Evolutionary conservation across 768 basidiomycete species (phyloP), one percentile per base, ranked within the genome.

Genomic region (Hirschioporus abietinus): DNA sequence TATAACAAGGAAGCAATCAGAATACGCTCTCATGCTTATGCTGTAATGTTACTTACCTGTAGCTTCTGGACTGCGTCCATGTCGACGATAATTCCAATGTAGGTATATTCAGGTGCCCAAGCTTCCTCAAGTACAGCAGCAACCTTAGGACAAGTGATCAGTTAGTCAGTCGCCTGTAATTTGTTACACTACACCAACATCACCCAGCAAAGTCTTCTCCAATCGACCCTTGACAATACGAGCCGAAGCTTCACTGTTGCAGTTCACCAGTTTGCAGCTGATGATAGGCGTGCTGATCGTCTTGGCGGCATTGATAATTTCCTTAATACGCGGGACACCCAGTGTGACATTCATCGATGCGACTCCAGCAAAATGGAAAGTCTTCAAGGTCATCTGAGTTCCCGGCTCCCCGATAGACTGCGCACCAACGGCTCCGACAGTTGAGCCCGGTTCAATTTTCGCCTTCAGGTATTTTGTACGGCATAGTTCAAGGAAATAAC

Each of bases 321-420:
- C 97, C 77, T 99, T 99, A 79, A 99, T 99, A 73, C 97, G 96
- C 1, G 97, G 97, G n/a, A 99, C 97, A 78, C 97, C 97, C 42
- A 99, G 87, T 0, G 97, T 99, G 69, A 99, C 95, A 79, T 98
- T 99, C 97, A 99, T 99, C 42, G 96, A 96, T 8, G 97, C 97
- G 69, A 99, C 96, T 80, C 97, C 97, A 72, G 97, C 97, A 78
- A 99, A 99, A 83, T 99, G 97, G 88, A 99, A 99, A 66, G 97
- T 99, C 79, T 99, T 99, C 70, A 99, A 78, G 1, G 96, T 99
- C 97, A 99, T 99, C 75, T 99, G 97, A 0, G 97, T 99, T 58
- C 96, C 97, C 0, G 97, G 97, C 78, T 99, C 97, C 73, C 97
- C 97, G 70, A 99, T 99, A 0, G 97, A 99, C 74, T 99, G 97